A percentile compares a stretch with the other conserved stretches of the same genome.
Conservation (phyloP, 257 asterid species). For the Solanum pennellii region DNA sequence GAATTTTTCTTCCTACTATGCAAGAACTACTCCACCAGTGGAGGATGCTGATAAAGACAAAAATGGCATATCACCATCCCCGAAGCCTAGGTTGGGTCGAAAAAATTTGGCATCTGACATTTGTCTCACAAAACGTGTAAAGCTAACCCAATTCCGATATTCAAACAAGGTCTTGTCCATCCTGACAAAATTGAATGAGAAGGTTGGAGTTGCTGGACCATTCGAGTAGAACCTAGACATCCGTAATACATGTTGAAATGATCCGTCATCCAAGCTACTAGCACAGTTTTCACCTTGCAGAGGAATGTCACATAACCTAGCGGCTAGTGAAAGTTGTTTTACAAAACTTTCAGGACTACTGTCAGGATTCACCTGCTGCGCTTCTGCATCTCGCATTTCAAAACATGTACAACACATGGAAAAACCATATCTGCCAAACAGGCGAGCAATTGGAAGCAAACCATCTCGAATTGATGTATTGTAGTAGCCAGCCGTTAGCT, state of each 20-base stretch:
- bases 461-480: slow-evolving; percentile 53
- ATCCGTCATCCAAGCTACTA: slow-evolving; percentile 37
- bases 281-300: slow-evolving; percentile 53
- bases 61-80: slow-evolving; percentile 27
- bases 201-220: slow-evolving; percentile 33
- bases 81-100: slow-evolving; percentile 33
- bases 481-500: slow-evolving; percentile 58
- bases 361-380: slow-evolving; percentile 26
- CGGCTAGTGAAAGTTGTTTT: slow-evolving; percentile 41
- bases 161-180: slow-evolving; percentile 58
- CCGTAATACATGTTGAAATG: slow-evolving; percentile 47
- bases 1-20: slow-evolving; percentile 20
- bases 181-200: slow-evolving; percentile 66
- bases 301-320: slow-evolving; percentile 40
- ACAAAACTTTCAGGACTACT: slow-evolving; percentile 57
- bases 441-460: slow-evolving; percentile 34
- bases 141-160: slow-evolving; percentile 37
- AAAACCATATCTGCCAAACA: slow-evolving; percentile 54
- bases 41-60: slow-evolving; percentile 33
- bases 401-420: slow-evolving; percentile 49
- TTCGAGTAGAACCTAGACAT: slow-evolving; percentile 46
- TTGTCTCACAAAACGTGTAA: slow-evolving; percentile 56
- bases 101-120: slow-evolving; percentile 35
- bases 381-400: slow-evolving; percentile 46
- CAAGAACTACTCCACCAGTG: slow-evolving; percentile 35